Evolutionary conservation across 2,329 filamentous ascomycete species (phyloP).

Genomic region (Beauveria sp.): DNA sequence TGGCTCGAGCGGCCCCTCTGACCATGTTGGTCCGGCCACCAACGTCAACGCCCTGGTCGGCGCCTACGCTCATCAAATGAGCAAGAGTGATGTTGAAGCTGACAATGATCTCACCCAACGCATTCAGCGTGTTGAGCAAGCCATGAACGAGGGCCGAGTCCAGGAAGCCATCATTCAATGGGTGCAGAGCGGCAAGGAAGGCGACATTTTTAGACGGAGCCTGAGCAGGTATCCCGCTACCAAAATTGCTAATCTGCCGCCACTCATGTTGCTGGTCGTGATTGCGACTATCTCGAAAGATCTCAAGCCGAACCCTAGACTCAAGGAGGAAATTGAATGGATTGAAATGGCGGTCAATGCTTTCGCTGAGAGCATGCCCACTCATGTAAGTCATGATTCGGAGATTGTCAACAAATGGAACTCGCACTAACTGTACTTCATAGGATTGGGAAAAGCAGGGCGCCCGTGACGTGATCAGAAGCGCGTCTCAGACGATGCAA

Average conservation of each 20-base stretch:
- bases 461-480: slow-evolving; percentile 29
- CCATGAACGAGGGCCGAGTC: slow-evolving; percentile 53
- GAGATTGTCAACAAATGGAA: background rate
- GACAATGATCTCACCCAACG: slow-evolving; percentile 46
- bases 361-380: slow-evolving; percentile 40
- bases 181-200: slow-evolving; percentile 56
- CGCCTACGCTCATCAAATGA: slow-evolving; percentile 29
- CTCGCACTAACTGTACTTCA: background rate
- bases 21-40: slow-evolving; percentile 24
- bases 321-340: slow-evolving; percentile 52
- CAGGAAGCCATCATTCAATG: slow-evolving; percentile 59
- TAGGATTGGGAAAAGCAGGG: slow-evolving; percentile 32
- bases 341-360: slow-evolving; percentile 51
- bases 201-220: slow-evolving; percentile 51
- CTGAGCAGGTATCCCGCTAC: slow-evolving; percentile 29
- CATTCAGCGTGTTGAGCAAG: slow-evolving; percentile 51
- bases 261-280: slow-evolving; percentile 56
- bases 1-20: slow-evolving; percentile 24
- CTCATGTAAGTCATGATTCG: slow-evolving; percentile 38
- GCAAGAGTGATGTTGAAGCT: slow-evolving; percentile 26
- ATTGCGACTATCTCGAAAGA: slow-evolving; percentile 56
- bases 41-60: slow-evolving; percentile 28
- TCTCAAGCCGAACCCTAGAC: slow-evolving; percentile 41
- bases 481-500: slow-evolving; percentile 32
- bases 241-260: slow-evolving; percentile 48